Evolutionary conservation across 352 stramenopile genomes (phyloP).

Genomic region (Pythium aristosporum): DNA sequence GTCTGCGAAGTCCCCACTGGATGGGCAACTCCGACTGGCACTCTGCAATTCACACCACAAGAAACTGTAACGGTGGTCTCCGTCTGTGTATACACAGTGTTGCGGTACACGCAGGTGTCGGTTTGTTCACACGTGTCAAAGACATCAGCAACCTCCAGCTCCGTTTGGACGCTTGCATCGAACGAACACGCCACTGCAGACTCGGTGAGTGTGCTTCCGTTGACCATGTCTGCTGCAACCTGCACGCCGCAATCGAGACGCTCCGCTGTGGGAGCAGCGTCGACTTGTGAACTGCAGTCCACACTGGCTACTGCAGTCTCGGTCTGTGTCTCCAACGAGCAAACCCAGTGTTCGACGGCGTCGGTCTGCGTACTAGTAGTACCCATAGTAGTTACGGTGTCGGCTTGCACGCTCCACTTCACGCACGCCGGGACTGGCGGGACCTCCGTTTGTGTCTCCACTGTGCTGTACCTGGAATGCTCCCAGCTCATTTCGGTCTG

Average conservation of each 20-base stretch:
- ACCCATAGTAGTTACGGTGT: too few relatives aligned
- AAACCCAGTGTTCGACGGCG: too few relatives aligned
- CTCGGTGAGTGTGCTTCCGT: not conserved
- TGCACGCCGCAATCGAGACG: not conserved
- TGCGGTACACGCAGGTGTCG: not conserved
- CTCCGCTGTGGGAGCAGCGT: too few relatives aligned
- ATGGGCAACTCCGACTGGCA: not conserved
- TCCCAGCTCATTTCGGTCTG: too few relatives aligned
- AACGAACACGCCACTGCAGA: not conserved
- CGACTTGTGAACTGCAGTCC: too few relatives aligned
- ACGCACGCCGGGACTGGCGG: not conserved
- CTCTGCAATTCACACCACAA: not conserved
- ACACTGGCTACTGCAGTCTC: not conserved
- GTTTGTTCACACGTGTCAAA: constrained; percentile 5
- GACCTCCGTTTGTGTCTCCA: too few relatives aligned
- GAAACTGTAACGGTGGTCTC: not conserved
- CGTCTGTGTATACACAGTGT: not conserved
- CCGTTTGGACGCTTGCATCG: not conserved
- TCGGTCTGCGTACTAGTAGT: too few relatives aligned
- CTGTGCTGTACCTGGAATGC: too few relatives aligned
- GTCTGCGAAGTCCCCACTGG: not conserved
- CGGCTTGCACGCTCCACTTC: not conserved
- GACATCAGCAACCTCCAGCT: not conserved
- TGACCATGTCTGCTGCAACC: not conserved
- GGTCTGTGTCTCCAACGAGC: not conserved